phyloP scores from a whole-genome alignment of 495 filamentous ascomycete genomes.

The Penicillium longicatenatum region DNA sequence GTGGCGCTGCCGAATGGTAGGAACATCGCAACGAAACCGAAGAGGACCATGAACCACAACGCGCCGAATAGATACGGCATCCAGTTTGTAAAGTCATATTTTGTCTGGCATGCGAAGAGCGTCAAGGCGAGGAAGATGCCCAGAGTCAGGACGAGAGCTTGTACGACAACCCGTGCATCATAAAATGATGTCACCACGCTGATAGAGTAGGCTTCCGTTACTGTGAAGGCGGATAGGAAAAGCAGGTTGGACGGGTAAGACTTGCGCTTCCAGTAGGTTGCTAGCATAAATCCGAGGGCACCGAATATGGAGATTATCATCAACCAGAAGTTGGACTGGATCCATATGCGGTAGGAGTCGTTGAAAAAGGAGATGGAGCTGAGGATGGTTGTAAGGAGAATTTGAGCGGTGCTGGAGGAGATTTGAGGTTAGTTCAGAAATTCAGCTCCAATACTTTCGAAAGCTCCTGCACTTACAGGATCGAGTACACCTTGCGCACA shows the following conservation, averaged over 20 bases:
- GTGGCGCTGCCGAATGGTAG: slow-evolving; percentile 75
- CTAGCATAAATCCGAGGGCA: slow-evolving; percentile 75
- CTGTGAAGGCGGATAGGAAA: slow-evolving; percentile 89
- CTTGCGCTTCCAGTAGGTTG: slow-evolving; percentile 98
- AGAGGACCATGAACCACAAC: slow-evolving; percentile 87
- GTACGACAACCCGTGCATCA: slow-evolving; percentile 75
- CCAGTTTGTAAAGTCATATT: slow-evolving; percentile 97
- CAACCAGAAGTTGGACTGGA: slow-evolving; percentile 79
- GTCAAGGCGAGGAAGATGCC: slow-evolving; percentile 94
- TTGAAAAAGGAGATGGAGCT: slow-evolving; percentile 85
- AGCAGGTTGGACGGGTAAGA: slow-evolving; percentile 93
- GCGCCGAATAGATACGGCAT: slow-evolving; percentile 92
- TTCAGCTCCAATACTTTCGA: neutral
- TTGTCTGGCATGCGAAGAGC: slow-evolving; percentile 93
- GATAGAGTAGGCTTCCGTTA: slow-evolving; percentile 91
- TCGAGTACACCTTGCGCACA: slow-evolving; percentile 89
- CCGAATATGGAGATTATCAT: slow-evolving; percentile 85
- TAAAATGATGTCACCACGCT: slow-evolving; percentile 90
- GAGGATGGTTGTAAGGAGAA: slow-evolving; percentile 79
- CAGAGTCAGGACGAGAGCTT: slow-evolving; percentile 86
- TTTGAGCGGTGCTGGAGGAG: slow-evolving; percentile 70
- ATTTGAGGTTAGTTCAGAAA: slow-evolving; percentile 7
- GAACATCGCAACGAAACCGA: slow-evolving; percentile 87
- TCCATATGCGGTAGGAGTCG: slow-evolving; percentile 78
- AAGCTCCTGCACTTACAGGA: slow-evolving; percentile 58